Evolutionary conservation across 345 rosid species (phyloP), one percentile per base, ranked within the genome.

Genomic region (Syzygium aqueum): DNA sequence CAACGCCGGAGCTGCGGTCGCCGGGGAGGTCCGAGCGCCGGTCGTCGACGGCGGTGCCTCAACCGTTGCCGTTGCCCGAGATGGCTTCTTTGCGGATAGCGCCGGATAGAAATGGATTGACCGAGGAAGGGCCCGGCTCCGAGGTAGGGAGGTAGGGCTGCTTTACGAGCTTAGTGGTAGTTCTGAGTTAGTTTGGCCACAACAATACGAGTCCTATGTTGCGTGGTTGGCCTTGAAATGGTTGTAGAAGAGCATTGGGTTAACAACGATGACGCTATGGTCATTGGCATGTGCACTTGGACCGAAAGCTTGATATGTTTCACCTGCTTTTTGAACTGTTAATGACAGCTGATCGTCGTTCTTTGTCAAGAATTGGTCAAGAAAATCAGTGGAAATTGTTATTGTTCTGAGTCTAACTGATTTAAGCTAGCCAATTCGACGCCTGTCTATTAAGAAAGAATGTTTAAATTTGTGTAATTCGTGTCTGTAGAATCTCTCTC

Each of bases 11-110:
- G 85, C 52, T 82, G 33, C 88, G 86, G 73, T 90, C 93, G 51
- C 87, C 88, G 6, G 85, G 86, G n/a, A 46, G 90, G 28, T 73
- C 85, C 59, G 90, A 89, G 11, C 88, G 77, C 87, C 86, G 91
- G 89, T 87, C 92, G 54, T 88, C 93, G 25, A 77, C 90, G 5
- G 91, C 93, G 40, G 89, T 90, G 57, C 95, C 97, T 6, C 93
- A 88, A 46, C 97, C 95, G 27, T 85, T 95, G 91, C 97, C 97
- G 46, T 92, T 91, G 1, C 97, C 97, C 21, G 94, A 87, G 23
- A 56, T 65, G 15, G 40, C 54, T 53, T 23, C 65, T 49, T 56
- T 87, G 43, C 83, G 86, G 87, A 84, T 85, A 37, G 82, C 82
- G 49, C 82, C 49, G 49, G 15, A 73, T 19, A 37, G 82, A 73